Evolutionary conservation across 306 rosid genomes (phyloP).

Genomic region (Prunus padus): DNA sequence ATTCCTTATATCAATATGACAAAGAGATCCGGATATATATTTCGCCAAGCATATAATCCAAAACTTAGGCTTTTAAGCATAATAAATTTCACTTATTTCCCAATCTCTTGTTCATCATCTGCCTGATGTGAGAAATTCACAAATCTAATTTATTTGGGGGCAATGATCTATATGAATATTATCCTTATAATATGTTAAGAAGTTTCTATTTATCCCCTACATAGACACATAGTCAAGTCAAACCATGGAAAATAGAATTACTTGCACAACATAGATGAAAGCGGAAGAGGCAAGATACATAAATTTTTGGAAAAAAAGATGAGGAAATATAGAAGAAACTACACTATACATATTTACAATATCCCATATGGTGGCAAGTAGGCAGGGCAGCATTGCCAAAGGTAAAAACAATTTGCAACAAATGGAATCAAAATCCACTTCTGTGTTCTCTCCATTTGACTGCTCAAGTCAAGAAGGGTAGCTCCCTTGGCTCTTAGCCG

Average conservation of each 20-base stretch:
- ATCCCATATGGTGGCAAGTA: conserved; percentile 1
- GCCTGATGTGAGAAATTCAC: too few species aligned
- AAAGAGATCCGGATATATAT: neutral
- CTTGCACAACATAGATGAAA: neutral
- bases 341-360: conserved; percentile 30
- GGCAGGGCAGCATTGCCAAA: conserved; percentile 25
- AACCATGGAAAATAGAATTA: neutral
- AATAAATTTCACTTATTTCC: neutral
- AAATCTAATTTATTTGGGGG: neutral
- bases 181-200: neutral
- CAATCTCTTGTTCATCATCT: neutral
- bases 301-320: neutral
- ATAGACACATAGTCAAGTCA: neutral
- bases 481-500: conserved; percentile 60
- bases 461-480: conserved; percentile 21
- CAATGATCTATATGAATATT: too few species aligned
- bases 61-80: neutral
- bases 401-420: conserved; percentile 2
- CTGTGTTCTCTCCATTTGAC: neutral
- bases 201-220: neutral
- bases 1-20: conserved; percentile 14
- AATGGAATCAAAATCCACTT: conserved; percentile 2
- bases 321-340: neutral
- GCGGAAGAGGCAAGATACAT: neutral
- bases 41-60: neutral